Evolutionary conservation across 1,284 basidiomycete species (phyloP).

Genomic region (Porodaedalea pini): DNA sequence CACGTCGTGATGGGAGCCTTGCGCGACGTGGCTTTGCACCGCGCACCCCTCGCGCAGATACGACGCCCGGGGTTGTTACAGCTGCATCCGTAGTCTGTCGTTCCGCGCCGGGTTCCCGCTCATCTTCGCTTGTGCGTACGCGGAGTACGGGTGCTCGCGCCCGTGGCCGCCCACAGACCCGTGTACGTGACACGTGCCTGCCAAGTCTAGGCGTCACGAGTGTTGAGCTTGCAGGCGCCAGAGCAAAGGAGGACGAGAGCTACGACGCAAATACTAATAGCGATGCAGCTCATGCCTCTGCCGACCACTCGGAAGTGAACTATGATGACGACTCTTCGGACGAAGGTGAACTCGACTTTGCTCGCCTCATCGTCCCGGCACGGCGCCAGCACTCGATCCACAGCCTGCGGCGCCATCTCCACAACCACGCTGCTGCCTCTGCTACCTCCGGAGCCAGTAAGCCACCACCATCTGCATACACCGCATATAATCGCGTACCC

Average conservation of each 20-base stretch:
- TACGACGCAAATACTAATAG: not conserved
- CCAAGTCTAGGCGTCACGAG: slow-evolving; percentile 19
- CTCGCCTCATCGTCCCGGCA: slow-evolving; percentile 63
- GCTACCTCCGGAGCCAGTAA: not conserved
- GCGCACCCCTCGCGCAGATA: slow-evolving; percentile 5
- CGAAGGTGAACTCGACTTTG: slow-evolving; percentile 62
- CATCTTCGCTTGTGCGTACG: slow-evolving; percentile 32
- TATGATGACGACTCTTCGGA: slow-evolving; percentile 41
- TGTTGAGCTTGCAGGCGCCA: not conserved
- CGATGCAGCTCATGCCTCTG: not conserved
- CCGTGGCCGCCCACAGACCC: slow-evolving; percentile 15
- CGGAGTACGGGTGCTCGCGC: slow-evolving; percentile 10
- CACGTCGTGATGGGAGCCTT: slow-evolving; percentile 2
- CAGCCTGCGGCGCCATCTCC: slow-evolving; percentile 58
- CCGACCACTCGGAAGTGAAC: not conserved
- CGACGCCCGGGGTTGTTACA: slow-evolving; percentile 16
- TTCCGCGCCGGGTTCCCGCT: slow-evolving; percentile 32
- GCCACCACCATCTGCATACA: not conserved
- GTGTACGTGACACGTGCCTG: slow-evolving; percentile 7
- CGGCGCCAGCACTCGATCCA: slow-evolving; percentile 68
- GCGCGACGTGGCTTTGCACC: slow-evolving; percentile 10
- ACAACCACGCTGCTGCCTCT: slow-evolving; percentile 19
- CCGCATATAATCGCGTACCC: not conserved
- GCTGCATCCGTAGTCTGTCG: slow-evolving; percentile 20
- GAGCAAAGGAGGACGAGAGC: not conserved